Percentiles rank a stretch among this genome's conserved stretches.
Conservation (phyloP, 164 flowering plant species). For the Nelumbo lutea region DNA sequence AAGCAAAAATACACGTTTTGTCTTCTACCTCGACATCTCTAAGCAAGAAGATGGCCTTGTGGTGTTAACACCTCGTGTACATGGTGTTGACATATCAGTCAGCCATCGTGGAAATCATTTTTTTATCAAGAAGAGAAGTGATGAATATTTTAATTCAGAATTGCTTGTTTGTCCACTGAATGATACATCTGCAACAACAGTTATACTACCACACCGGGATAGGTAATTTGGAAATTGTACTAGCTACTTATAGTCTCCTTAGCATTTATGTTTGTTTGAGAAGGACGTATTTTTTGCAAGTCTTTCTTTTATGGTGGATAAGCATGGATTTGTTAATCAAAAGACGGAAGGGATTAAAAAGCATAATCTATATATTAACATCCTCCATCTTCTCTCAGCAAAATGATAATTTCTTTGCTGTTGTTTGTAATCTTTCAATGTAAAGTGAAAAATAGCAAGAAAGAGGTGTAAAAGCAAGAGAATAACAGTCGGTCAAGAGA, state of each 20-base stretch:
- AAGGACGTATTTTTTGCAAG: not conserved
- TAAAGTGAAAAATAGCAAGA: too few species aligned
- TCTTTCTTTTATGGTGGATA: not conserved
- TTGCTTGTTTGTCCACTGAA: constrained; percentile 74
- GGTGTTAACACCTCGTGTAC: constrained; percentile 68
- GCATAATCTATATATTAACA: too few species aligned
- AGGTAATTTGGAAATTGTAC: constrained; percentile 37
- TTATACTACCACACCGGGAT: constrained; percentile 80
- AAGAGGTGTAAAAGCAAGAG: too few species aligned
- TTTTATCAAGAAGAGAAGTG: constrained; percentile 29
- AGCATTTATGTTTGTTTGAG: constrained; percentile 1
- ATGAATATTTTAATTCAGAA: constrained; percentile 69
- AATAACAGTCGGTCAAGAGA: too few species aligned
- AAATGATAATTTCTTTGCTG: too few species aligned
- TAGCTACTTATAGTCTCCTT: not conserved
- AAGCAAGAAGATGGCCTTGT: constrained; percentile 59
- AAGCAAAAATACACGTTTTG: constrained; percentile 77
- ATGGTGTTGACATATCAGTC: constrained; percentile 69
- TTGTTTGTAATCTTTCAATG: too few species aligned
- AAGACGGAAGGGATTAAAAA: too few species aligned
- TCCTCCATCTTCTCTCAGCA: too few species aligned
- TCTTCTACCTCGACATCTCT: constrained; percentile 60
- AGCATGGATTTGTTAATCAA: too few species aligned
- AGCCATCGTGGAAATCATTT: constrained; percentile 78
- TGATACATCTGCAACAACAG: constrained; percentile 48